Evolutionary conservation across 495 filamentous ascomycete species (phyloP), one percentile per base, ranked within the genome.

Genomic region (Tricharina praecox): DNA sequence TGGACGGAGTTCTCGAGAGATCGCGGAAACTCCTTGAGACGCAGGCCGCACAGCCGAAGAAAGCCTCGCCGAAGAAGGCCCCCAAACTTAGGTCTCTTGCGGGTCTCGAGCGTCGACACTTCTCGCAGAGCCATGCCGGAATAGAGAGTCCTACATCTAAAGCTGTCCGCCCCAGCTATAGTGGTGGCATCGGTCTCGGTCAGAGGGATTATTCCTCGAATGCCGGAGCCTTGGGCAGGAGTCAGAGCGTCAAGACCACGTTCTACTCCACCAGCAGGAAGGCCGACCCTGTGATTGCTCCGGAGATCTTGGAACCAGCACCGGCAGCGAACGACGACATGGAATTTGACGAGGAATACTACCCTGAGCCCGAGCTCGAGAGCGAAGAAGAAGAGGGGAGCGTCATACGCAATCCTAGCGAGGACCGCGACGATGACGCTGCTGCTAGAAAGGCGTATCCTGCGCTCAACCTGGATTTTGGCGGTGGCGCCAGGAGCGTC

Each of bases 1-100:
- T 97, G 23, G 88, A 96, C 48, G 85, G 86, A 23, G 84, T 96
- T 32, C 85, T 97, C 51, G 86, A 97, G 57, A 87, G 95, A 56
- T 93, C 90, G 25, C 79, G 85, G 16, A 77, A 80, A 4, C 68
- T 96, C 15, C 73, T 95, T 34, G 86, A 83, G 62, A 84, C n/a
- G 74, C 82, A 16, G 70, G 73, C 9, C 75, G 70, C 28, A 68
- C 67, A 54, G 58, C 35, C 18, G 45, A 49, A 4, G 36, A 49
- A 53, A 23, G 60, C 53, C 3, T 51, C 37, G 3, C 51, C 53
- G 23, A 51, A 51, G 13, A 59, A 49, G 23, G 37, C n/a, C n/a
- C n/a, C n/a, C n/a, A n/a, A n/a, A n/a, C n/a, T n/a, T n/a, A n/a
- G n/a, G n/a, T n/a, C n/a, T n/a, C n/a, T n/a, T n/a, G n/a, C n/a